phyloP scores from a whole-genome alignment of 805 yeast species.

The Yarrowia sp. region DNA sequence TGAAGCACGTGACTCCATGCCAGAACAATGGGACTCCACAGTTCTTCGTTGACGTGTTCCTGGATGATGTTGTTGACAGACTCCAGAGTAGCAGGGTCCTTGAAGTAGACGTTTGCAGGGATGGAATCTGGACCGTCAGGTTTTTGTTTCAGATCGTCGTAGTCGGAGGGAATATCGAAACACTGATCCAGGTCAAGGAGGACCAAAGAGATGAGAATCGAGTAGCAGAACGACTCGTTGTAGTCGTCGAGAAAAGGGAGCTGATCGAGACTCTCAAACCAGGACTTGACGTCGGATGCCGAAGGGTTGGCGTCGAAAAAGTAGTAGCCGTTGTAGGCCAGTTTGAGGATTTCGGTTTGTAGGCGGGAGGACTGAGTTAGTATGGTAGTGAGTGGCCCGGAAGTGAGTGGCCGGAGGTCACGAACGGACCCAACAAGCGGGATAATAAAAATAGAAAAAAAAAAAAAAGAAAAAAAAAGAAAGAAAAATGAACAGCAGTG shows the following conservation, averaged over 20 bases:
- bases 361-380: slow-evolving; percentile 12
- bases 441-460: too few relatives aligned
- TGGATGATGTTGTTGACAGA: slow-evolving; percentile 30
- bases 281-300: background rate
- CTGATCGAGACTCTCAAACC: slow-evolving; percentile 1
- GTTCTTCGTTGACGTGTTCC: background rate
- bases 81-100: slow-evolving; percentile 31
- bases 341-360: background rate
- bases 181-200: slow-evolving; percentile 37
- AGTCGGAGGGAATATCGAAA: slow-evolving; percentile 28
- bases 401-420: background rate
- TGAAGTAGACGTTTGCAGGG: slow-evolving; percentile 17
- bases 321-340: slow-evolving; percentile 7
- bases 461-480: too few relatives aligned
- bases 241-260: background rate
- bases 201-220: slow-evolving; percentile 30
- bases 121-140: background rate
- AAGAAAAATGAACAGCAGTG: too few relatives aligned
- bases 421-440: background rate
- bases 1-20: slow-evolving; percentile 38
- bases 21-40: slow-evolving; percentile 31
- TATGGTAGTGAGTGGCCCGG: background rate
- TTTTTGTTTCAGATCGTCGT: background rate
- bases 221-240: slow-evolving; percentile 3
- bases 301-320: background rate